phyloP scores from a whole-genome alignment of 2,329 filamentous ascomycete genomes.

The Colletotrichum higginsianum region DNA sequence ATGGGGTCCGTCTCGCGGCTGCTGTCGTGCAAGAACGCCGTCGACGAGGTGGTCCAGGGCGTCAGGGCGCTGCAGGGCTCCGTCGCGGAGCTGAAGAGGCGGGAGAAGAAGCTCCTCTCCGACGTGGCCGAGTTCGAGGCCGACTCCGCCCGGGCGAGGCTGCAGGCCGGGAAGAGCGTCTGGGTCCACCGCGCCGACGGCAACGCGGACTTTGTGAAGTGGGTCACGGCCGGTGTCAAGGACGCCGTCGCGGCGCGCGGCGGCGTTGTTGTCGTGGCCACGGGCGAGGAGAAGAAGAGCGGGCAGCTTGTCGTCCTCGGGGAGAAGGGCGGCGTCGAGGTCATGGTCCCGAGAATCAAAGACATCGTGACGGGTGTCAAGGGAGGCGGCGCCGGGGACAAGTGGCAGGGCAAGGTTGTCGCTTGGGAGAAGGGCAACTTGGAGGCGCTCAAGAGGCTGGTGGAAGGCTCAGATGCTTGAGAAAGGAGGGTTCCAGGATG shows the following conservation, averaged over 20 bases:
- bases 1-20: slow-evolving; percentile 46
- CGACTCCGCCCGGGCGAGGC: slow-evolving; percentile 42
- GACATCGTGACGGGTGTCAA: slow-evolving; percentile 46
- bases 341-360: slow-evolving; percentile 42
- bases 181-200: slow-evolving; percentile 48
- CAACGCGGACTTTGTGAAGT: slow-evolving; percentile 50
- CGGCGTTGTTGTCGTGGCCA: slow-evolving; percentile 46
- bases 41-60: slow-evolving; percentile 44
- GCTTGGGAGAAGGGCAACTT: slow-evolving; percentile 48
- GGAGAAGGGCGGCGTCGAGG: slow-evolving; percentile 44
- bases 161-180: slow-evolving; percentile 43
- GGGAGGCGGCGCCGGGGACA: slow-evolving; percentile 49
- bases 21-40: slow-evolving; percentile 45
- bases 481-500: too few species aligned
- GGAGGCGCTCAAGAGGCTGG: slow-evolving; percentile 42
- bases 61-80: slow-evolving; percentile 42
- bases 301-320: slow-evolving; percentile 49
- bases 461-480: background rate
- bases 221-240: slow-evolving; percentile 46
- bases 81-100: slow-evolving; percentile 43
- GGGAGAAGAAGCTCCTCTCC: slow-evolving; percentile 48
- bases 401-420: slow-evolving; percentile 52
- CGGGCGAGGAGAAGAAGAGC: slow-evolving; percentile 46
- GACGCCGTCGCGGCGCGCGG: slow-evolving; percentile 43
- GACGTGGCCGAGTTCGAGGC: slow-evolving; percentile 50